Conservation (phyloP, 176 grass and related monocot species). For the Rhynchospora tenuis region DNA sequence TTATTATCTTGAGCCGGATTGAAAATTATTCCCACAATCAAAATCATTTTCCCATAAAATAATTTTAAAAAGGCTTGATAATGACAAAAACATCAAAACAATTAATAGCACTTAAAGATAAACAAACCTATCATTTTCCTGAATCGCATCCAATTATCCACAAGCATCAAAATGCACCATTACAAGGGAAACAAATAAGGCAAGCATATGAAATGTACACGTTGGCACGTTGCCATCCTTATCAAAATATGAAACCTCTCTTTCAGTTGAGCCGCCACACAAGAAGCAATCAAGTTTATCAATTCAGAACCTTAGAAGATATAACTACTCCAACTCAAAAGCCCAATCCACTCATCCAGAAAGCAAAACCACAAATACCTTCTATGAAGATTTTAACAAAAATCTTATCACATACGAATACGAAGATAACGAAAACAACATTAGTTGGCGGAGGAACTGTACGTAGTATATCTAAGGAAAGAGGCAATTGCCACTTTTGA, state of each 20-base stretch:
- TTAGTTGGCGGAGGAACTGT: background rate
- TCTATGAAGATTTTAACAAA: background rate
- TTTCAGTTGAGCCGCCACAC: slow-evolving; percentile 1
- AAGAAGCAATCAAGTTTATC: background rate
- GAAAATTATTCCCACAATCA: too few species aligned
- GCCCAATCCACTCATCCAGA: slow-evolving; percentile 12
- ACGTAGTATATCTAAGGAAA: too few species aligned
- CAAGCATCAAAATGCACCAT: slow-evolving; percentile 7
- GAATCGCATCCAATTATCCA: background rate
- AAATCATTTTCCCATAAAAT: too few species aligned
- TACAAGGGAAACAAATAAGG: background rate
- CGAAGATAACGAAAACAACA: background rate
- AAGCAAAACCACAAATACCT: slow-evolving; percentile 7
- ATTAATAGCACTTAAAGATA: background rate
- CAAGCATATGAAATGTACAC: background rate
- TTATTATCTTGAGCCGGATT: too few species aligned
- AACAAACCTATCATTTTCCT: background rate
- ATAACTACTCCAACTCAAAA: slow-evolving; percentile 8
- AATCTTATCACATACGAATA: background rate
- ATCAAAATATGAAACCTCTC: background rate
- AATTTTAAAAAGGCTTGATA: background rate
- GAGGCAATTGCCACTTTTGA: too few species aligned
- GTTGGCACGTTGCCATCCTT: background rate
- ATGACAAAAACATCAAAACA: background rate
- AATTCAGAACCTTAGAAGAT: slow-evolving; percentile 13